Evolutionary conservation across 179 eudicot genomes (phyloP).

Genomic region (Beta lomatogona): DNA sequence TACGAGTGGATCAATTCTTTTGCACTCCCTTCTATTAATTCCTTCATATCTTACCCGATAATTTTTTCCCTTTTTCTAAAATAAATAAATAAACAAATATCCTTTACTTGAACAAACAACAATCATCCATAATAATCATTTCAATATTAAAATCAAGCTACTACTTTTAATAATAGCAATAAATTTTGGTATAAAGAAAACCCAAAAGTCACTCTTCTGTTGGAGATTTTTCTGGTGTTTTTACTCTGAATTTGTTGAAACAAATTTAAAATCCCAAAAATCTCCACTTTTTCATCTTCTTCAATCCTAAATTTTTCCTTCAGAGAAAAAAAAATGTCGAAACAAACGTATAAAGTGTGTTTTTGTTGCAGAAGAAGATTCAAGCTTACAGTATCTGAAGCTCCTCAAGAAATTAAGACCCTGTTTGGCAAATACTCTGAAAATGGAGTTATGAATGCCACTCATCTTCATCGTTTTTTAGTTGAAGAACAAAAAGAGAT

Average conservation of each 20-base stretch:
- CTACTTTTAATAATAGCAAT: neutral
- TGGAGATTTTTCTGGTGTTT: too few relatives aligned
- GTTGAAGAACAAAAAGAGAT: constrained; percentile 57
- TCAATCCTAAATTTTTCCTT: too few relatives aligned
- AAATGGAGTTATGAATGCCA: constrained; percentile 65
- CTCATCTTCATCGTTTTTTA: constrained; percentile 57
- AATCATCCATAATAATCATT: neutral
- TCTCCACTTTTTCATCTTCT: too few relatives aligned
- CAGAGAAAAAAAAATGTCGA: constrained; percentile 33
- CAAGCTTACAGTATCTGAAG: constrained; percentile 64
- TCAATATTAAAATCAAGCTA: neutral
- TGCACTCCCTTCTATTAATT: too few relatives aligned
- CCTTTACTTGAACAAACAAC: constrained; percentile 10
- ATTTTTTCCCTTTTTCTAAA: neutral
- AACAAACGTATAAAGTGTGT: constrained; percentile 74
- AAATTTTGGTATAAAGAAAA: neutral
- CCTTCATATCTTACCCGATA: neutral
- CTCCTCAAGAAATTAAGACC: constrained; percentile 60
- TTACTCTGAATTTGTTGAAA: too few relatives aligned
- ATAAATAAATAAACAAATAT: too few relatives aligned
- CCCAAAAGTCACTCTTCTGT: neutral
- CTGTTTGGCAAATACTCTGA: constrained; percentile 66
- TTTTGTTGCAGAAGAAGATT: constrained; percentile 81
- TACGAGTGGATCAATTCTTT: too few relatives aligned
- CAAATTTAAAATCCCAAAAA: too few relatives aligned